Conservation (phyloP, 495 filamentous ascomycete species). For the Neohortaea acidophila region DNA sequence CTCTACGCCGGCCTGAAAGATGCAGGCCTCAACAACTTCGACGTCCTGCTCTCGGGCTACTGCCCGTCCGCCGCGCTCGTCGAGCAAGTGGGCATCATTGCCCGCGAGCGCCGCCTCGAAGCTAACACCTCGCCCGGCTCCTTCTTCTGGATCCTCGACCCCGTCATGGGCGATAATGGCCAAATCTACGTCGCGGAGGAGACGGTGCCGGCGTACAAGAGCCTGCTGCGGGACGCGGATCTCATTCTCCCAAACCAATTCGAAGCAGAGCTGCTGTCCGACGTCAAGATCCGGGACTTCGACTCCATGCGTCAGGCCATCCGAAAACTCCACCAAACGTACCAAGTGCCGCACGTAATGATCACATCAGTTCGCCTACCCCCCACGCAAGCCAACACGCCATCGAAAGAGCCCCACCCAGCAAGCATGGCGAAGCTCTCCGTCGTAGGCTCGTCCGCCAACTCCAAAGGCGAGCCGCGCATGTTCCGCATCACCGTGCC, state of each 20-base stretch:
- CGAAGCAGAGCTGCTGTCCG: conserved; percentile 60
- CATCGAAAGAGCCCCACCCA: conserved; percentile 3
- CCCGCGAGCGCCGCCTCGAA: conserved; percentile 56
- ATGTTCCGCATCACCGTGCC: conserved; percentile 75
- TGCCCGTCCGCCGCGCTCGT: conserved; percentile 72
- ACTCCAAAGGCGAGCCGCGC: conserved; percentile 35
- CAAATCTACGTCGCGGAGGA: conserved; percentile 77
- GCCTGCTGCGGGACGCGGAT: conserved; percentile 63
- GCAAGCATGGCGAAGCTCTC: conserved; percentile 32
- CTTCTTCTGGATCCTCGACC: conserved; percentile 97
- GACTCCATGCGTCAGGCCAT: conserved; percentile 56
- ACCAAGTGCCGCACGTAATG: conserved; percentile 74
- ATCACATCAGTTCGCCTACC: conserved; percentile 66
- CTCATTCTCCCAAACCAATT: conserved; percentile 93
- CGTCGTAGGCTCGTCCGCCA: conserved; percentile 61
- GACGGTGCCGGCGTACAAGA: conserved; percentile 80
- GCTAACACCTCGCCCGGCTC: conserved; percentile 48
- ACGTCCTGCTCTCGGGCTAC: conserved; percentile 87
- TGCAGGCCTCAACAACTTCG: conserved; percentile 61
- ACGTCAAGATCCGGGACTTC: conserved; percentile 60
- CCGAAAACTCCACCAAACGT: conserved; percentile 55
- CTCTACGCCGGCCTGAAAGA: conserved; percentile 73
- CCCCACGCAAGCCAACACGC: conserved; percentile 6
- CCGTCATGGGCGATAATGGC: conserved; percentile 95
- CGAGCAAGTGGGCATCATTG: conserved; percentile 70